A percentile compares a stretch with the other conserved stretches of the same genome.
Conservation (phyloP, 805 yeast species). For the Myxozyma mucilagina region DNA sequence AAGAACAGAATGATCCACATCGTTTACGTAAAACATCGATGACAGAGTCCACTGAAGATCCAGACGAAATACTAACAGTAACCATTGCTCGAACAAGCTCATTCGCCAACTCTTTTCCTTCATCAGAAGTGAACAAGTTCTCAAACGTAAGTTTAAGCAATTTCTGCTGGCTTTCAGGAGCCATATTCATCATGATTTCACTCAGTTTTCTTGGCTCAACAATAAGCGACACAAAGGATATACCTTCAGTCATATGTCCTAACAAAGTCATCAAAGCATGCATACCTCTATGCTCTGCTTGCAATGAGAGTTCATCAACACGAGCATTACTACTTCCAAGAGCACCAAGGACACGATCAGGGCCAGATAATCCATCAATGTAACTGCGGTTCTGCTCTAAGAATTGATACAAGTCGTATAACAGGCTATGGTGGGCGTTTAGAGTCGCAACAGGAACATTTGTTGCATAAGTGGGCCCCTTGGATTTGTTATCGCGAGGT, state of each 20-base stretch:
- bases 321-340: slow-evolving; percentile 36
- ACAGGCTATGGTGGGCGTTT: slow-evolving; percentile 37
- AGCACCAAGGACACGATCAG: slow-evolving; percentile 32
- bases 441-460: slow-evolving; percentile 27
- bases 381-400: slow-evolving; percentile 49
- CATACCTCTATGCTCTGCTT: slow-evolving; percentile 90
- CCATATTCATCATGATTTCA: slow-evolving; percentile 65
- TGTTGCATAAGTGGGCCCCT: not conserved
- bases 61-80: slow-evolving; percentile 81
- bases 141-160: slow-evolving; percentile 67
- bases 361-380: slow-evolving; percentile 46
- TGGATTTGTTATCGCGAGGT: slow-evolving; percentile 4
- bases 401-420: slow-evolving; percentile 41
- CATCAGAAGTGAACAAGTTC: slow-evolving; percentile 73
- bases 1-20: slow-evolving; percentile 92
- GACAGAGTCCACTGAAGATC: slow-evolving; percentile 89
- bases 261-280: slow-evolving; percentile 73
- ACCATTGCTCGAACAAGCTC: slow-evolving; percentile 87
- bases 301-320: slow-evolving; percentile 44
- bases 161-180: slow-evolving; percentile 66
- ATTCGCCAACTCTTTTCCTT: slow-evolving; percentile 65
- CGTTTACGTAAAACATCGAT: slow-evolving; percentile 86
- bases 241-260: slow-evolving; percentile 79
- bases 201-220: slow-evolving; percentile 49
- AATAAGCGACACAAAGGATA: slow-evolving; percentile 79